phyloP scores from a whole-genome alignment of 768 basidiomycete genomes.

The Austroboletus festivus region DNA sequence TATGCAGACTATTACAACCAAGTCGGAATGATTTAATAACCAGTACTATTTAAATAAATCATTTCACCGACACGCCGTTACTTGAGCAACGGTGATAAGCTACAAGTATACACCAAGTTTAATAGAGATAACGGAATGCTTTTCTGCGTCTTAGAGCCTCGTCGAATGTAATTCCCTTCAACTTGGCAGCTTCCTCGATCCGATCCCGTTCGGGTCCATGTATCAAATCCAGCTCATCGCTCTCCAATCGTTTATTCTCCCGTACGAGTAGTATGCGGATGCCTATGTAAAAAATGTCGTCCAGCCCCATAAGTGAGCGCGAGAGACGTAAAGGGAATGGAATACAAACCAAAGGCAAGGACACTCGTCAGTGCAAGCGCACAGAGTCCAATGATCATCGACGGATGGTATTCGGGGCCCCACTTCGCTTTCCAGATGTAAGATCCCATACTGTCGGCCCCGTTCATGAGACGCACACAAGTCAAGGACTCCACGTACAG shows the following conservation, averaged over 20 bases:
- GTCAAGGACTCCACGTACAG: conserved; percentile 38
- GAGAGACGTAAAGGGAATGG: not conserved
- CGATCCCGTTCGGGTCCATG: conserved; percentile 45
- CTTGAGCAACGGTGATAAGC: no score
- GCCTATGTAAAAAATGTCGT: conserved; percentile 26
- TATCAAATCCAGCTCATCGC: conserved; percentile 44
- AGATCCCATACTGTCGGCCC: conserved; percentile 49
- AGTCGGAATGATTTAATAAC: no score
- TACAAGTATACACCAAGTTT: no score
- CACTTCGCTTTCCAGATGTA: conserved; percentile 60
- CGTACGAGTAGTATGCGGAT: conserved; percentile 41
- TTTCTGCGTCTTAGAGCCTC: conserved; percentile 56
- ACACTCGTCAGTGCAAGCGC: conserved; percentile 32
- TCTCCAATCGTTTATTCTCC: conserved; percentile 50
- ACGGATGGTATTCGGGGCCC: conserved; percentile 60
- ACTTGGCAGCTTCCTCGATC: conserved; percentile 53
- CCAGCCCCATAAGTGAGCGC: not conserved
- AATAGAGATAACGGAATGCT: conserved; percentile 58
- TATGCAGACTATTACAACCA: no score
- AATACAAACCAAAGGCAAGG: conserved; percentile 35
- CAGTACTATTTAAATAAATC: no score
- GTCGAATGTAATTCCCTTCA: conserved; percentile 60
- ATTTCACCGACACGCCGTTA: no score
- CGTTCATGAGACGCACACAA: not conserved
- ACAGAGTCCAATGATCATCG: conserved; percentile 53